Conservation (phyloP, 1,284 basidiomycete genomes). For the Ceratobasidium papillatum region DNA sequence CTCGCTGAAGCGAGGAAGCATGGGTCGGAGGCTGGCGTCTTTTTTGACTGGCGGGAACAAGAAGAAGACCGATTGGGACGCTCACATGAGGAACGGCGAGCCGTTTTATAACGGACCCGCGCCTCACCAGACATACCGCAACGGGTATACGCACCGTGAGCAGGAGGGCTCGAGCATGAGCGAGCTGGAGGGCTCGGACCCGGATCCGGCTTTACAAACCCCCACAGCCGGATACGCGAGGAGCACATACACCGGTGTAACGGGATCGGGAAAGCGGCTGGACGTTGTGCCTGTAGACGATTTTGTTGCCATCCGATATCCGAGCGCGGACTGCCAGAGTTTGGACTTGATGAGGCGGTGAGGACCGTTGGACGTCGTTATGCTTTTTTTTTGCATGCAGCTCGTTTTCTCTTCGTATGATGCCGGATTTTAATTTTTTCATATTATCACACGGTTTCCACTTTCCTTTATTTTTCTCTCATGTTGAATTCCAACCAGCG, state of each 20-base stretch:
- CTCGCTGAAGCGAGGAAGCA: slow-evolving; percentile 29
- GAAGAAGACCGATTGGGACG: slow-evolving; percentile 28
- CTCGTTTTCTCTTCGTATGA: slow-evolving; percentile 1
- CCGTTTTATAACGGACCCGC: not conserved
- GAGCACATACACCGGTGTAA: slow-evolving; percentile 3
- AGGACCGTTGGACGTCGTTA: not conserved
- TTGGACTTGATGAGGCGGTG: slow-evolving; percentile 28
- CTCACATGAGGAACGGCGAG: not conserved
- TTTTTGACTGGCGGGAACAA: slow-evolving; percentile 28
- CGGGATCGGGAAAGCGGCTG: slow-evolving; percentile 28
- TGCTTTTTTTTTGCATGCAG: not conserved
- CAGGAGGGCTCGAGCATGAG: slow-evolving; percentile 26
- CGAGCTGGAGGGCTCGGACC: slow-evolving; percentile 28
- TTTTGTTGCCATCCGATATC: slow-evolving; percentile 36
- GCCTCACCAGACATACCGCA: not conserved
- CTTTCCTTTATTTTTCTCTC: not conserved
- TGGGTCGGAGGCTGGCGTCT: slow-evolving; percentile 30
- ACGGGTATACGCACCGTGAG: slow-evolving; percentile 9
- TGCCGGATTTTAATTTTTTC: slow-evolving; percentile 23
- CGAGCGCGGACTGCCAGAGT: slow-evolving; percentile 35
- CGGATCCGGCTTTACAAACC: slow-evolving; percentile 22
- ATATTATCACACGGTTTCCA: not conserved
- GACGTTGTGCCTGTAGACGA: slow-evolving; percentile 30
- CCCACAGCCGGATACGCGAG: slow-evolving; percentile 25
- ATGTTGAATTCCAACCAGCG: slow-evolving; percentile 19